Evolutionary conservation across 2,329 filamentous ascomycete species (phyloP).

Genomic region (Sporothrix phasma): DNA sequence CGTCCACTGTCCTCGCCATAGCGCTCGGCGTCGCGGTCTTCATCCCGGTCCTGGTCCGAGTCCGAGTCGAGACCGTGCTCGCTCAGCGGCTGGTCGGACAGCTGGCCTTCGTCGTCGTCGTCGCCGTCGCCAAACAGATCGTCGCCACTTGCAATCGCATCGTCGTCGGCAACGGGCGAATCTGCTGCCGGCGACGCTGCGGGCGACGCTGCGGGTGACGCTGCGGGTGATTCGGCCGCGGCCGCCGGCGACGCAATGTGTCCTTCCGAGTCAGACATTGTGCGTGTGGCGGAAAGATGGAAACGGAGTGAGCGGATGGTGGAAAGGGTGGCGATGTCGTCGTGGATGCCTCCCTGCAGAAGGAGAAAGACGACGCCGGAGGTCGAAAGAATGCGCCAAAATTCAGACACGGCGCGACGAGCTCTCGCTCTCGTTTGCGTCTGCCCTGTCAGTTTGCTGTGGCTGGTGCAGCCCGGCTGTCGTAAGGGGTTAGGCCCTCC

Average conservation of each 20-base stretch:
- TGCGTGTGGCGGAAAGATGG: not conserved
- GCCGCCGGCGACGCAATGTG: constrained; percentile 15
- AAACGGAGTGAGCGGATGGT: not conserved
- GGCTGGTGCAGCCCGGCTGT: too few species aligned
- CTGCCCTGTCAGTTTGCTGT: constrained; percentile 1
- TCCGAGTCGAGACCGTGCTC: constrained; percentile 52
- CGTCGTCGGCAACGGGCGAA: constrained; percentile 9
- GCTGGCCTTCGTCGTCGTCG: constrained; percentile 51
- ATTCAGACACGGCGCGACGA: not conserved
- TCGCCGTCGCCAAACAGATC: constrained; percentile 19
- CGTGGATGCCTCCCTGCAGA: too few species aligned
- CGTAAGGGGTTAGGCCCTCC: not conserved
- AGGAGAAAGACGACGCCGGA: too few species aligned
- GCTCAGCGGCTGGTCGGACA: constrained; percentile 50
- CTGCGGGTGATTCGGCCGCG: not conserved
- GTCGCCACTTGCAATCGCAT: constrained; percentile 15
- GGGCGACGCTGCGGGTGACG: not conserved
- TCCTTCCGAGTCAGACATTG: constrained; percentile 19
- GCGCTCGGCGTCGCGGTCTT: constrained; percentile 26
- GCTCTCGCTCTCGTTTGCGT: not conserved
- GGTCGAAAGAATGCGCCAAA: too few species aligned
- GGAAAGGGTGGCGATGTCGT: too few species aligned
- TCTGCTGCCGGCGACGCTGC: not conserved
- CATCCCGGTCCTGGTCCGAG: constrained; percentile 34
- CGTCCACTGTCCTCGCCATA: constrained; percentile 20